Evolutionary conservation across 441 rosid genomes (phyloP), one percentile per base, ranked within the genome.

Genomic region (Aleurites moluccanus): DNA sequence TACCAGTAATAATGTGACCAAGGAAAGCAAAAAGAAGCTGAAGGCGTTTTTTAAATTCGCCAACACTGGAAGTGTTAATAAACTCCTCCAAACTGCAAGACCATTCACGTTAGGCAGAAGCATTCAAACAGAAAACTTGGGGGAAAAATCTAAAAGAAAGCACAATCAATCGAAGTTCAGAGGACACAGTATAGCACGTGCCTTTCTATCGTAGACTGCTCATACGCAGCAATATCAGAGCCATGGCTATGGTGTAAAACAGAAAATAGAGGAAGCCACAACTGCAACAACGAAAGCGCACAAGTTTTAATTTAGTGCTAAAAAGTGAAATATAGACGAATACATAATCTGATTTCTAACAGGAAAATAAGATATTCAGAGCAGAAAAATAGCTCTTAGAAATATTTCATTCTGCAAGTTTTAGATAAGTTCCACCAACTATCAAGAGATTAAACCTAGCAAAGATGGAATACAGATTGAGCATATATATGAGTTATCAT

Each of bases 181-280:
- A 73, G 18, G 53, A 45, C 8, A 69, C 27, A 73, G 38, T 64
- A 71, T 45, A 62, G 73, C 27, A 72, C 88, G 78, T 83, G 81
- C 99, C 98, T 94, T 82, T 86, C 85, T 68, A 89, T 86, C 35
- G 87, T 85, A 72, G 88, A 88, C 76, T 83, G 89, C 72, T 79
- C 82, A 77, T 86, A 82, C 75, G 66, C 85, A 61, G 80, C 80
- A 80, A 76, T 59, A 81, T 86, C 86, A 78, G 75, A 81, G 69
- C 88, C 76, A 76, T 84, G 79, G 64, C 79, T 76, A 75, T 73
- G 87, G 69, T 81, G 82, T 82, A 96, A 89, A 86, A 93, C 86
- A 18, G 93, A 90, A 85, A 77, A 91, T 76, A 96, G 87, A 60
- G 98, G 97, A 84, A 93, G 93, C 99, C 99, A 96, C 76, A 96